These are phyloP conservation scores for Pichia nanzhaoensis DNA, from an alignment of 805 yeast species.

Conservation along the genomic window DNA sequence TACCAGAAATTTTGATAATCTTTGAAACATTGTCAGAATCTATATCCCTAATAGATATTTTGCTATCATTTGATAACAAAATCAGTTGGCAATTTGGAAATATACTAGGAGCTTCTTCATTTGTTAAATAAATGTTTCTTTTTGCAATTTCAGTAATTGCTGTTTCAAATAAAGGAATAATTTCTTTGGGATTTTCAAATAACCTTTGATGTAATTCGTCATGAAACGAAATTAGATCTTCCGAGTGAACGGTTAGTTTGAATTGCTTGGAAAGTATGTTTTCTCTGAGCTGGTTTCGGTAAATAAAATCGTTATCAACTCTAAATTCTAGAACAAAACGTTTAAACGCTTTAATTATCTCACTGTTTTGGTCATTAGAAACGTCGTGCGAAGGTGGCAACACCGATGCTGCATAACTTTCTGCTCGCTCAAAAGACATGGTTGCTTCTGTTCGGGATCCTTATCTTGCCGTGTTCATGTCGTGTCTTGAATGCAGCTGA, in stretches of 20 bases:
- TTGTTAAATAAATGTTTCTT: conserved; percentile 49
- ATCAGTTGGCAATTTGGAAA: conserved; percentile 84
- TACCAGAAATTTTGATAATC: conserved; percentile 87
- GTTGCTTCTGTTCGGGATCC: neutral
- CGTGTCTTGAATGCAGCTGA: neutral
- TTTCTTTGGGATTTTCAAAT: conserved; percentile 79
- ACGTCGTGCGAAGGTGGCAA: conserved; percentile 70
- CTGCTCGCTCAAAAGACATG: conserved; percentile 74
- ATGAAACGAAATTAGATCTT: conserved; percentile 79
- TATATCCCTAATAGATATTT: conserved; percentile 69
- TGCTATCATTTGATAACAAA: conserved; percentile 63
- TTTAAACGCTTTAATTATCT: conserved; percentile 69
- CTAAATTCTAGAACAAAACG: conserved; percentile 81
- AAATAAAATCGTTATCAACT: conserved; percentile 72
- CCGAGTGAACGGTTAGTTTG: conserved; percentile 66
- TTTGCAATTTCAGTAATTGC: conserved; percentile 85
- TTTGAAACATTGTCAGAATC: conserved; percentile 85
- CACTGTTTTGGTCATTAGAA: conserved; percentile 56
- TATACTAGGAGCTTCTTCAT: conserved; percentile 42
- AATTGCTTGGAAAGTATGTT: conserved; percentile 73
- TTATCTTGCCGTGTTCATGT: neutral
- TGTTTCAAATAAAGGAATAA: conserved; percentile 77
- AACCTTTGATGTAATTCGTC: conserved; percentile 83
- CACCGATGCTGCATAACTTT: conserved; percentile 69
- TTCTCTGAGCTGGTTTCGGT: conserved; percentile 86